Evolutionary conservation across 495 filamentous ascomycete genomes (phyloP).

Genomic region (Penicillium flavigenum): DNA sequence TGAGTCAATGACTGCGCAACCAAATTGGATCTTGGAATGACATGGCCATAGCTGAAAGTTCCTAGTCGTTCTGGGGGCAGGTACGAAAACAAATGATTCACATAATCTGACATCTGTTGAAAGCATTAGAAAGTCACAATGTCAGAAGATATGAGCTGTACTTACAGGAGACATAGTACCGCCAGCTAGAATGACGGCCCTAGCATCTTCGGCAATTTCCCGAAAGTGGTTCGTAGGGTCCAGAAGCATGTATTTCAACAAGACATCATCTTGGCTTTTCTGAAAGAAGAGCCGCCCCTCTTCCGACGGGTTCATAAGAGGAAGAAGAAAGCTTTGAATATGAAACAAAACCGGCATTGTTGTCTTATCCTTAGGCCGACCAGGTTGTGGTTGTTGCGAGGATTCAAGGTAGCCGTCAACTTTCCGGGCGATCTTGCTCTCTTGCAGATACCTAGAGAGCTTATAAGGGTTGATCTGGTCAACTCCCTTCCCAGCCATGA

Average conservation of each 20-base stretch:
- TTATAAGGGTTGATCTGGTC: conserved; percentile 96
- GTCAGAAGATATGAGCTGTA: neutral
- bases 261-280: conserved; percentile 55
- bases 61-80: conserved; percentile 61
- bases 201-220: conserved; percentile 79
- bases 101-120: conserved; percentile 77
- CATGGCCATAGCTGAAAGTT: conserved; percentile 90
- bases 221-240: conserved; percentile 91
- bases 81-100: conserved; percentile 78
- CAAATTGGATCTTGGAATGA: conserved; percentile 81
- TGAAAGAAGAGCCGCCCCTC: conserved; percentile 87
- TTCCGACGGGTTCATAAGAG: conserved; percentile 81
- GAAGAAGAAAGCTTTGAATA: conserved; percentile 76
- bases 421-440: conserved; percentile 92
- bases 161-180: conserved; percentile 92
- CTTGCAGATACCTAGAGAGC: conserved; percentile 78
- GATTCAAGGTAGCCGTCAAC: conserved; percentile 81
- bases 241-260: conserved; percentile 85
- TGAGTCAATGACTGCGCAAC: conserved; percentile 64
- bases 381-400: conserved; percentile 45
- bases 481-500: conserved; percentile 82
- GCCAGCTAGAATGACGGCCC: conserved; percentile 87
- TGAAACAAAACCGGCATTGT: conserved; percentile 76
- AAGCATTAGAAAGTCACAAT: conserved; percentile 6
- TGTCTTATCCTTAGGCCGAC: conserved; percentile 29